Percentiles rank a stretch among this genome's conserved stretches.
Conservation (phyloP, 2,329 filamentous ascomycete species). For the Colletotrichum godetiae region DNA sequence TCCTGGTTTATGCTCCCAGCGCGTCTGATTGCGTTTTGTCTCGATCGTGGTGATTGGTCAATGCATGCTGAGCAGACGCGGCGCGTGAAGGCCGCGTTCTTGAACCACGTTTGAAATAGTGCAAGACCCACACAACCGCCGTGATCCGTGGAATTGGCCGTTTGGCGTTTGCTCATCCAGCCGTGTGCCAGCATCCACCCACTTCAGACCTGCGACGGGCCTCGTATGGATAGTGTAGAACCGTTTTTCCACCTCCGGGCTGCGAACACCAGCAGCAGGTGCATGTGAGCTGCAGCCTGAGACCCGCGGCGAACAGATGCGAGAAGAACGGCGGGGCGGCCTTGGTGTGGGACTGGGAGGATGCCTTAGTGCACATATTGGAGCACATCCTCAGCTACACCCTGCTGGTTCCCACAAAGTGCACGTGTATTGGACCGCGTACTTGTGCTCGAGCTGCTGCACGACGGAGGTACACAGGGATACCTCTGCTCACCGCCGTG, state of each 20-base stretch:
- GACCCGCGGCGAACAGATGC: background rate
- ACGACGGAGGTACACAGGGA: constrained; percentile 5
- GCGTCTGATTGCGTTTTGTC: background rate
- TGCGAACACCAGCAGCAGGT: constrained; percentile 20
- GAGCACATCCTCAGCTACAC: background rate
- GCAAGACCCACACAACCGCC: background rate
- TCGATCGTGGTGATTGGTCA: background rate
- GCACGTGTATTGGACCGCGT: constrained; percentile 19
- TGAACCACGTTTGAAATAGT: background rate
- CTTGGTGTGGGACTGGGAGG: background rate
- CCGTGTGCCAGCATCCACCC: no score
- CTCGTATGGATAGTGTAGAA: background rate
- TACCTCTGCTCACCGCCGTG: constrained; percentile 24
- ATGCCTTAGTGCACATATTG: background rate
- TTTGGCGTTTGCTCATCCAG: background rate
- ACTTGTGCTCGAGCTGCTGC: background rate
- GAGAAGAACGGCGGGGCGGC: constrained; percentile 14
- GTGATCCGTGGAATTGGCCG: background rate
- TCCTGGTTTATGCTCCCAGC: background rate
- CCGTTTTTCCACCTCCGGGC: background rate
- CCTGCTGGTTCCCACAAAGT: background rate
- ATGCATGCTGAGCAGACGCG: background rate
- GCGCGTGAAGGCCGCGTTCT: background rate
- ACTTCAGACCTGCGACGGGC: background rate
- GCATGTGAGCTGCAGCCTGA: background rate